Evolutionary conservation across 345 rosid species (phyloP).

Genomic region (Eucalyptus erythrocorys): DNA sequence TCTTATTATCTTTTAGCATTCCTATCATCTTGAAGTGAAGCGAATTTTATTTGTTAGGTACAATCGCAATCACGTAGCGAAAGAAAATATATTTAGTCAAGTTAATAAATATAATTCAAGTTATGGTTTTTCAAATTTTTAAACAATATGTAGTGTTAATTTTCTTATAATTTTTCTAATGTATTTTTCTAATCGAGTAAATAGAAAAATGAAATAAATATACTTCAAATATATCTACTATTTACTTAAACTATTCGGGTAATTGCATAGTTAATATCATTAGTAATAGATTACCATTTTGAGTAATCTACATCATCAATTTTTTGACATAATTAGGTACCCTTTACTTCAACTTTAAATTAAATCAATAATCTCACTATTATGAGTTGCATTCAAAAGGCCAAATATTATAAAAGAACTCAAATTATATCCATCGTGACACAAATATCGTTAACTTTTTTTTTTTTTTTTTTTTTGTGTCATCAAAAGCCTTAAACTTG

Average conservation of each 20-base stretch:
- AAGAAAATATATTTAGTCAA: too few relatives aligned
- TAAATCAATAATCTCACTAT: background rate
- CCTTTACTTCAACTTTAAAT: background rate
- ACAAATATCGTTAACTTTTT: accelerated
- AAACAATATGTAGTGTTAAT: too few relatives aligned
- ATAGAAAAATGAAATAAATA: too few relatives aligned
- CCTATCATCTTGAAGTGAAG: background rate
- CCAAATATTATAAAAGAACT: too few relatives aligned
- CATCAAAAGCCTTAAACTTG: background rate
- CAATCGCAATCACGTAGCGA: accelerated
- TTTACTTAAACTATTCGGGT: background rate
- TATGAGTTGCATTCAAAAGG: background rate
- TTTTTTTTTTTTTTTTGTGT: too few relatives aligned
- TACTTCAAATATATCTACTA: background rate
- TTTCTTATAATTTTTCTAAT: background rate
- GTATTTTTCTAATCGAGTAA: background rate
- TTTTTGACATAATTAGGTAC: background rate
- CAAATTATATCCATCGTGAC: background rate
- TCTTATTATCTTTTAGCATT: background rate
- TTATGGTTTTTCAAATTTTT: background rate
- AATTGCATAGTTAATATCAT: background rate
- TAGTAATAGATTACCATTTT: background rate
- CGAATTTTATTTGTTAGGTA: background rate
- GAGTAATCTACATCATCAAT: background rate
- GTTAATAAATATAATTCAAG: background rate